Conservation (phyloP, 768 basidiomycete species). For the Termitomyces sp. region DNA sequence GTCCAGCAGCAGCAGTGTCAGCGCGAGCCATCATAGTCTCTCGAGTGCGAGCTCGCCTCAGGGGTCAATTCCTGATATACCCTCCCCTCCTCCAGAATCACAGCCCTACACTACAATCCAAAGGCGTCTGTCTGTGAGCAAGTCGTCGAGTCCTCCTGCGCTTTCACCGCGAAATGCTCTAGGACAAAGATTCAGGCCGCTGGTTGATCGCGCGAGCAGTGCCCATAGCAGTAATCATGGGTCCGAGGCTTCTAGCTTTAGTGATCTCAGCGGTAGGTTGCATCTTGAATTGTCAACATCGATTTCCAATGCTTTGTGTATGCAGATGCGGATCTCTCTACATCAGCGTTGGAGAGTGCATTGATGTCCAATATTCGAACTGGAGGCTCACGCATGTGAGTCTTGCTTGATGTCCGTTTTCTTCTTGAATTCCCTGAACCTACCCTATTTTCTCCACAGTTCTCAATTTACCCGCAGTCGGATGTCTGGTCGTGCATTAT, state of each 20-base stretch:
- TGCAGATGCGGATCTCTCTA: constrained; percentile 67
- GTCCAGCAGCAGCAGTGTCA: constrained; percentile 42
- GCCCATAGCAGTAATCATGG: constrained; percentile 60
- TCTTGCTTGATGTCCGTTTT: constrained; percentile 12
- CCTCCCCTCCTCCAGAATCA: constrained; percentile 60
- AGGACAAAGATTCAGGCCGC: constrained; percentile 43
- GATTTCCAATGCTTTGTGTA: neutral
- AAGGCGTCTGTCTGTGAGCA: constrained; percentile 44
- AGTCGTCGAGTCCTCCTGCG: constrained; percentile 59
- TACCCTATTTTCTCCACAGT: constrained; percentile 16
- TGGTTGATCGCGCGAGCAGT: constrained; percentile 36
- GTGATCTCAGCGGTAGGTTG: constrained; percentile 70
- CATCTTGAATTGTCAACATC: neutral
- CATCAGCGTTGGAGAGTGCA: constrained; percentile 77
- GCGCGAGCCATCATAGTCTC: constrained; percentile 54
- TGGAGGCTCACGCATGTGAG: constrained; percentile 67
- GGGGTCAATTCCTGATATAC: constrained; percentile 77
- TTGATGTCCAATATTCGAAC: constrained; percentile 69
- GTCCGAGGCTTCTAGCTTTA: constrained; percentile 78
- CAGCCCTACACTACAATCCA: constrained; percentile 47
- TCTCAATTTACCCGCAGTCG: constrained; percentile 33
- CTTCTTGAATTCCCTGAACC: neutral
- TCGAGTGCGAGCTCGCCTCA: constrained; percentile 71
- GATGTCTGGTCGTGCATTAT: constrained; percentile 22
- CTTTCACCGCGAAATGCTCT: constrained; percentile 49